Conservation (phyloP, 305 asterid genomes). For the Fraxinus paxiana region DNA sequence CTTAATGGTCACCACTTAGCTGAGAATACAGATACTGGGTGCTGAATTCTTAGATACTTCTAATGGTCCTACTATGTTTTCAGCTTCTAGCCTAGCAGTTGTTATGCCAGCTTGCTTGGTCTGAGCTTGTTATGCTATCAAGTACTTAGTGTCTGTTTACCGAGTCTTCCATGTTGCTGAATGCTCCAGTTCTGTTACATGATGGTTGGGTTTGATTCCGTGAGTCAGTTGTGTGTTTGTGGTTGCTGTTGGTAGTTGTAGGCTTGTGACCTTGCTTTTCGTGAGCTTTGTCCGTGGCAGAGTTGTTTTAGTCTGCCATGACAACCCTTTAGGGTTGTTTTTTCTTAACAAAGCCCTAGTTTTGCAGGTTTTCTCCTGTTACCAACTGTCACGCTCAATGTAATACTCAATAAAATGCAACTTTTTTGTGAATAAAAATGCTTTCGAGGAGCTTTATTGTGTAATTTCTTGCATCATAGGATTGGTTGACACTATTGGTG, state of each 20-base stretch:
- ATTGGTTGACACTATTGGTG: not conserved
- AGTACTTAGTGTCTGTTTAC: conserved; percentile 14
- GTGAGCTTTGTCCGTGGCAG: conserved; percentile 71
- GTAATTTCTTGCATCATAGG: not conserved
- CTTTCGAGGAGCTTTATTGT: not conserved
- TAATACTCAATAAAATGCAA: not conserved
- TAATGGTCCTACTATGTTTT: conserved; percentile 37
- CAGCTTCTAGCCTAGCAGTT: conserved; percentile 24
- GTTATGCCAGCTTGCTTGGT: not conserved
- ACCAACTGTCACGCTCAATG: not conserved
- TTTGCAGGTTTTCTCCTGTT: conserved; percentile 31
- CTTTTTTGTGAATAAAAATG: not conserved
- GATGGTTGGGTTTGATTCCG: conserved; percentile 22
- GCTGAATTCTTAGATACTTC: conserved; percentile 33
- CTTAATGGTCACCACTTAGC: conserved; percentile 33
- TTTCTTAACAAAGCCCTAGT: conserved; percentile 56
- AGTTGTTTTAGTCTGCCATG: conserved; percentile 40
- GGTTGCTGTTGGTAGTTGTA: conserved; percentile 50
- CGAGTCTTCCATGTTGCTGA: conserved; percentile 20
- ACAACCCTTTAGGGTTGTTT: conserved; percentile 43
- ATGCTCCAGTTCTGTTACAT: conserved; percentile 3
- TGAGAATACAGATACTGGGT: conserved; percentile 36
- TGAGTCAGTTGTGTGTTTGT: conserved; percentile 6
- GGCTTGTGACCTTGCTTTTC: conserved; percentile 35
- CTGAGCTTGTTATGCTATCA: conserved; percentile 11